Evolutionary conservation across 1,284 basidiomycete species (phyloP).

Genomic region (Bondarzewia mesenterica): DNA sequence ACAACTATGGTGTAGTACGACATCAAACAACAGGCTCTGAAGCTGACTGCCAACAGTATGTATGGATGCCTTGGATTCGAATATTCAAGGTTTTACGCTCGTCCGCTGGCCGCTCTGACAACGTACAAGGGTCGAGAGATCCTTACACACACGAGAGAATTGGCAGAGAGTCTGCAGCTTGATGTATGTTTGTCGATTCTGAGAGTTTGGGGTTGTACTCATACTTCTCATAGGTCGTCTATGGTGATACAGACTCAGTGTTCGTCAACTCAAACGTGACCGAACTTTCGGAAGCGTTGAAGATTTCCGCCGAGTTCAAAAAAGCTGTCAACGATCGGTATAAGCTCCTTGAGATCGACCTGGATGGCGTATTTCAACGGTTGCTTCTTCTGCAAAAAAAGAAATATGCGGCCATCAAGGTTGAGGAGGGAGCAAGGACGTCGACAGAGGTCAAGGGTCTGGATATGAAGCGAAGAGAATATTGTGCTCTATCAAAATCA

Average conservation of each 20-base stretch:
- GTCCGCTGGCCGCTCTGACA: slow-evolving; percentile 91
- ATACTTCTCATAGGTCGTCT: slow-evolving; percentile 68
- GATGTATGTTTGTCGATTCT: slow-evolving; percentile 50
- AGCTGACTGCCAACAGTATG: slow-evolving; percentile 99
- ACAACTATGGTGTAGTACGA: slow-evolving; percentile 50
- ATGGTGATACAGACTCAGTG: slow-evolving; percentile 98
- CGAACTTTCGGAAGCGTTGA: slow-evolving; percentile 81
- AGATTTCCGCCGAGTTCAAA: slow-evolving; percentile 91
- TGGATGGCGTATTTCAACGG: slow-evolving; percentile 92
- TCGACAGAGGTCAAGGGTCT: slow-evolving; percentile 92
- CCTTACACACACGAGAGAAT: slow-evolving; percentile 85
- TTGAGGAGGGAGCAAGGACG: slow-evolving; percentile 72
- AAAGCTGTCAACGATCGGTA: slow-evolving; percentile 95
- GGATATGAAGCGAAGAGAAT: slow-evolving; percentile 99
- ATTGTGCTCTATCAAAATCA: slow-evolving; percentile 86
- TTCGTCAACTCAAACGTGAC: slow-evolving; percentile 97
- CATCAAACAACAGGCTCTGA: slow-evolving; percentile 95
- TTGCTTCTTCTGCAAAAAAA: slow-evolving; percentile 96
- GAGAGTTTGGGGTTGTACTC: too few relatives aligned
- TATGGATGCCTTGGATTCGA: slow-evolving; percentile 99
- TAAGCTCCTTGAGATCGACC: slow-evolving; percentile 92
- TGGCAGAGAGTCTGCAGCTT: slow-evolving; percentile 85
- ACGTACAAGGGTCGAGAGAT: slow-evolving; percentile 99
- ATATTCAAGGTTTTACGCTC: slow-evolving; percentile 95
- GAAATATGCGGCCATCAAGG: slow-evolving; percentile 97